phyloP scores from a whole-genome alignment of 2,329 filamentous ascomycete genomes.

The Bimuria novae-zelandiae region DNA sequence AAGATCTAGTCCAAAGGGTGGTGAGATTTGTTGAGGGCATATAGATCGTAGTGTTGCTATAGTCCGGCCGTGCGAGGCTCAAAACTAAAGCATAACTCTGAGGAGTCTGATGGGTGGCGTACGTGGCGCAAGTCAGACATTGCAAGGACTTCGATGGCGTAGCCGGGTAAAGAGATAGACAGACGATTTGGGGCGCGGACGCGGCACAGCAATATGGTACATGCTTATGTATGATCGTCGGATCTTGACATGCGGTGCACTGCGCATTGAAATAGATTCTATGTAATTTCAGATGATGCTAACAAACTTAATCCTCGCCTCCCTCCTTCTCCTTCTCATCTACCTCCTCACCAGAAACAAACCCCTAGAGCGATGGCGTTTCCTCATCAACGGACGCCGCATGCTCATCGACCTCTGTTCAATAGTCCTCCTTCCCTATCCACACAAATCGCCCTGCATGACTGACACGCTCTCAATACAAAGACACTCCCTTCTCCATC shows the following conservation, averaged over 20 bases:
- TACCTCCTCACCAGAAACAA: not conserved
- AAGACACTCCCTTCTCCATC: not conserved
- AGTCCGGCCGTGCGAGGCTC: no score
- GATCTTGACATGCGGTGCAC: no score
- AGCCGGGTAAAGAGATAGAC: no score
- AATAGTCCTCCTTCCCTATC: not conserved
- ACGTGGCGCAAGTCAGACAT: no score
- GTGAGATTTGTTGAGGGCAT: constrained; percentile 47
- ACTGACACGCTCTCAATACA: not conserved
- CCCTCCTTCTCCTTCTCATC: not conserved
- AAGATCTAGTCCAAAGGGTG: constrained; percentile 57
- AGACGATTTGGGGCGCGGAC: no score
- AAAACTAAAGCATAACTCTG: no score
- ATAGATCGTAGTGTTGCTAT: not conserved
- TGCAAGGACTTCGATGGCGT: no score
- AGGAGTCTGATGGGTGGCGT: no score
- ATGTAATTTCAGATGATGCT: not conserved
- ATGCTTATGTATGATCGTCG: not conserved
- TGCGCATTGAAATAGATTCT: no score
- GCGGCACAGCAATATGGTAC: not conserved
- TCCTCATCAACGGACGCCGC: not conserved
- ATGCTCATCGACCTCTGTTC: not conserved
- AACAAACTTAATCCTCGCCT: not conserved
- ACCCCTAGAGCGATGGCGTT: not conserved
- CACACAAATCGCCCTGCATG: not conserved